Evolutionary conservation across 106 monocot species (phyloP), one percentile per base, ranked within the genome.

Genomic region (Posidonia australis): DNA sequence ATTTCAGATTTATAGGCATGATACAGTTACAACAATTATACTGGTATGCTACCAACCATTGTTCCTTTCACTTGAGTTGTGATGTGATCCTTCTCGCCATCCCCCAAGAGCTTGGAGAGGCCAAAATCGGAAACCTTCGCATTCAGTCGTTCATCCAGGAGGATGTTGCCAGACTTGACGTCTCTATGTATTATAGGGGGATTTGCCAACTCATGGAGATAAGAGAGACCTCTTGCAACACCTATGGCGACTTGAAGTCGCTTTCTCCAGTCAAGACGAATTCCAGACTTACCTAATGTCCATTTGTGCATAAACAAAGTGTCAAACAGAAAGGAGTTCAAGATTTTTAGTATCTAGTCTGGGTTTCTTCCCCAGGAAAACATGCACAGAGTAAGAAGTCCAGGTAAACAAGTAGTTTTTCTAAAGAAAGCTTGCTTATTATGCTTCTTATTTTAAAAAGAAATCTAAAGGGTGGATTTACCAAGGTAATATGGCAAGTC

Each of bases 51-150:
- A 65, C 74, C 66, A 14, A 90, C 85, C 80, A 83, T 71, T 22
- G 90, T 90, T 2, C 90, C 90, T 60, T 90, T 90, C 0, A 90
- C 90, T 78, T 90, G 85, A 5, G 90, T 85, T 22, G 80, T 76
- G 31, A 85, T 58, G 47, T 85, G 72, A 29, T 54, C 70, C 24
- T 58, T 70, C 9, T 70, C 43, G 1, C 55, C 68, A 32, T 79
- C 66, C 1, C 22, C 65, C 30, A 86, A 11, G 9, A 55, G 57
- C 67, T 90, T 90, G 28, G 77, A 90, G 31, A 90, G 82, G 31
- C 90, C 90, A 69, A 90, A 90, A 72, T 90, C 90, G 17, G 85
- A 62, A 48, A 90, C 90, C 54, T 83, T 90, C 7, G 90, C 90
- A 63, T 78, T 86, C 43, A 90, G 66, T 43, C 45, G 46, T 22